Percentiles rank a stretch among this genome's conserved stretches.
phyloP scores from a whole-genome alignment of 805 yeast genomes.

The Kuraishia hungarica region DNA sequence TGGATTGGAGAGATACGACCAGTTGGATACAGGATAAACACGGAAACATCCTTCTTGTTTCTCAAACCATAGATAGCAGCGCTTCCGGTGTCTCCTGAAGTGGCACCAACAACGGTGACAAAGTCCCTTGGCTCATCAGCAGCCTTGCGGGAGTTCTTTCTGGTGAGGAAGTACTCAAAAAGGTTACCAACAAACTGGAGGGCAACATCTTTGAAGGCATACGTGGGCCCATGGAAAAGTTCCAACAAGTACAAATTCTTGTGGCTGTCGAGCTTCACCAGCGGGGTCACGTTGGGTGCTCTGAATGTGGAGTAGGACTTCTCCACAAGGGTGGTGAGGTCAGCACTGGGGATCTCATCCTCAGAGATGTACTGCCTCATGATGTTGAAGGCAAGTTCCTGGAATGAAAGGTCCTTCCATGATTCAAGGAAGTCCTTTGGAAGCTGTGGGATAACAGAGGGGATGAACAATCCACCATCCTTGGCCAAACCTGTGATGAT shows the following conservation, averaged over 20 bases:
- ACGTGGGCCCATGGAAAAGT: conserved; percentile 98
- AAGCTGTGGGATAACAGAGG: conserved; percentile 69
- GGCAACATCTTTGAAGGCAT: conserved; percentile 98
- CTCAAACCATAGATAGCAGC: conserved; percentile 98
- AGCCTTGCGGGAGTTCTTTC: conserved; percentile 52
- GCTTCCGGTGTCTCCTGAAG: conserved; percentile 98
- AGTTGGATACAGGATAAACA: conserved; percentile 91
- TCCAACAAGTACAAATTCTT: conserved; percentile 71
- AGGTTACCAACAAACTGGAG: conserved; percentile 95
- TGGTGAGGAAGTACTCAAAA: conserved; percentile 82
- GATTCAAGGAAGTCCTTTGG: conserved; percentile 40
- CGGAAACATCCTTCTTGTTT: conserved; percentile 96
- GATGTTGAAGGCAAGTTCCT: conserved; percentile 81
- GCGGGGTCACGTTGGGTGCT: conserved; percentile 80
- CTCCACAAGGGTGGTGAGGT: conserved; percentile 51
- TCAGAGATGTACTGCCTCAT: conserved; percentile 68
- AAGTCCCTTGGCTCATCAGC: conserved; percentile 53
- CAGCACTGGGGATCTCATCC: conserved; percentile 66
- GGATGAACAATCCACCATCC: conserved; percentile 94
- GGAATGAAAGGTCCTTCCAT: conserved; percentile 74
- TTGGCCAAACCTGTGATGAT: conserved; percentile 88
- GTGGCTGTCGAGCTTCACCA: conserved; percentile 48
- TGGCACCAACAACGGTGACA: conserved; percentile 97
- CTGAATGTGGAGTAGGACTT: conserved; percentile 90
- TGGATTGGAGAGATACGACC: conserved; percentile 97